Evolutionary conservation across 768 basidiomycete species (phyloP).

Genomic region (Tricholoma bakamatsutake): DNA sequence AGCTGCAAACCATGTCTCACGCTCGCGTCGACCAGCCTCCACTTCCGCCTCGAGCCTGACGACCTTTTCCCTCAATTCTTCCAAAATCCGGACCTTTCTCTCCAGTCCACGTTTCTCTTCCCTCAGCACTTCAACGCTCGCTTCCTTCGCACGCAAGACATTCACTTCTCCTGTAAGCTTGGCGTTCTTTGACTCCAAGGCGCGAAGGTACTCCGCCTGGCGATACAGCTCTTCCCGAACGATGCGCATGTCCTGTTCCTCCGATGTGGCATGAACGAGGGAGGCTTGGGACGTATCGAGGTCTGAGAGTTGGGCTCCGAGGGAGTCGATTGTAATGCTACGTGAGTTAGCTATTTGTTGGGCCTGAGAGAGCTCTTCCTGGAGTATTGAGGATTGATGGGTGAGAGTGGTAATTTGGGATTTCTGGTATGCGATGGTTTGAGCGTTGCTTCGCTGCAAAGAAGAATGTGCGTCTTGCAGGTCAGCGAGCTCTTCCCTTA

Average conservation of each 20-base stretch:
- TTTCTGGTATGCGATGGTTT: constrained; percentile 45
- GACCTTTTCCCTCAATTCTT: constrained; percentile 19
- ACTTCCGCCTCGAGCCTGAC: constrained; percentile 1
- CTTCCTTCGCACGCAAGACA: constrained; percentile 47
- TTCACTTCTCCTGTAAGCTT: constrained; percentile 49
- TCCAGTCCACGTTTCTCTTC: constrained; percentile 43
- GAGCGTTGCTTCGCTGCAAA: constrained; percentile 42
- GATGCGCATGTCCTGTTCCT: constrained; percentile 47
- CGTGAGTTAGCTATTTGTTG: constrained; percentile 37
- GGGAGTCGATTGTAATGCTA: constrained; percentile 29
- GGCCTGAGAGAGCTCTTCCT: constrained; percentile 40
- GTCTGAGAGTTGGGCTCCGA: constrained; percentile 47
- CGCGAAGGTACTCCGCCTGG: constrained; percentile 55
- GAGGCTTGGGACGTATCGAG: constrained; percentile 30
- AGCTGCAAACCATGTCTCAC: neutral
- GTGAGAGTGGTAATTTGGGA: constrained; percentile 44
- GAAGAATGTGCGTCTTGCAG: constrained; percentile 49
- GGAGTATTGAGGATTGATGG: constrained; percentile 40
- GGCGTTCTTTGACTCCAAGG: constrained; percentile 54
- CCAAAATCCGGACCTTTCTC: neutral
- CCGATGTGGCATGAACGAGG: constrained; percentile 28
- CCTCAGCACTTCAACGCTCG: constrained; percentile 60
- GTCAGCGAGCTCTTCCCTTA: constrained; percentile 57
- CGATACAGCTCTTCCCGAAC: constrained; percentile 65
- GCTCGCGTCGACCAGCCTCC: neutral